Percentiles rank a stretch among this genome's conserved stretches.
Evolutionary conservation across 164 flowering plant species (phyloP).

Genomic region (Cinnamomum chago): DNA sequence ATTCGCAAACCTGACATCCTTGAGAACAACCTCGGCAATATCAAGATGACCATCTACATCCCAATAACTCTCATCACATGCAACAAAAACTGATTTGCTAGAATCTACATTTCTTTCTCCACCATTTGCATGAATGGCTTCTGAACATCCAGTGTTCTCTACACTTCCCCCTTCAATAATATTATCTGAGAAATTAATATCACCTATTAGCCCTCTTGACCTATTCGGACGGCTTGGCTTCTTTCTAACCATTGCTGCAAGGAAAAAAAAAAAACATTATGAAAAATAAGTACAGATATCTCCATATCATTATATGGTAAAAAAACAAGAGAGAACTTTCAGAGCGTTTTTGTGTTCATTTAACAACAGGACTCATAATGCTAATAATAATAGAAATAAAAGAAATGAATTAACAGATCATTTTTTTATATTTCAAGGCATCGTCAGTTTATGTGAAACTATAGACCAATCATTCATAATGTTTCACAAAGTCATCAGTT

Average conservation of each 20-base stretch:
- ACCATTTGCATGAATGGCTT: background rate
- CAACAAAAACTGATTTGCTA: conserved; percentile 37
- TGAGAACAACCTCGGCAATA: conserved; percentile 63
- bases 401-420: background rate
- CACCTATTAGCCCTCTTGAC: conserved; percentile 35
- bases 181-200: conserved; percentile 1
- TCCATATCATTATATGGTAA: background rate
- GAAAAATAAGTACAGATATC: background rate
- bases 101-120: conserved; percentile 8
- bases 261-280: background rate
- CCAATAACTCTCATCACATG: conserved; percentile 41
- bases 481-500: background rate
- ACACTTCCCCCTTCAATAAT: conserved; percentile 11
- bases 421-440: background rate
- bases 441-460: background rate
- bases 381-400: too few species aligned
- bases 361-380: too few species aligned
- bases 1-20: conserved; percentile 32
- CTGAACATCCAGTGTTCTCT: conserved; percentile 7
- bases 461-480: background rate
- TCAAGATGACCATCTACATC: conserved; percentile 52
- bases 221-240: conserved; percentile 60
- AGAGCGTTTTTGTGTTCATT: too few species aligned
- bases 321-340: too few species aligned
- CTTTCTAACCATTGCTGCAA: conserved; percentile 58